phyloP scores from a whole-genome alignment of 495 filamentous ascomycete genomes.

The Cairneyella variabilis region DNA sequence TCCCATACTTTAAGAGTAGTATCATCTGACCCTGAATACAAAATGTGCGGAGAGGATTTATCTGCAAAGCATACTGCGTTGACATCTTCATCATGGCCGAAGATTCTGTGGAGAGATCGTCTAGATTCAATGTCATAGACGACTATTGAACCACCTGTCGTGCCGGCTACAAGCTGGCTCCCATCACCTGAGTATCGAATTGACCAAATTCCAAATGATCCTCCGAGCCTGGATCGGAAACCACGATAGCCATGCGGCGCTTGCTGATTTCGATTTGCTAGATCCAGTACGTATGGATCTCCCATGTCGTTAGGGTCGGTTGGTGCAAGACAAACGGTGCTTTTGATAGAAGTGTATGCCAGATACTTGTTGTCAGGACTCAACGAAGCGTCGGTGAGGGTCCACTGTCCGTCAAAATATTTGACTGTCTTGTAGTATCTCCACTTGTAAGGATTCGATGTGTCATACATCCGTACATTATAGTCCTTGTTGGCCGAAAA shows the following conservation, averaged over 20 bases:
- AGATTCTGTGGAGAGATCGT: constrained; percentile 66
- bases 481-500: constrained; percentile 94
- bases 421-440: constrained; percentile 89
- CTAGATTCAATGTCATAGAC: constrained; percentile 91
- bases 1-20: constrained; percentile 96
- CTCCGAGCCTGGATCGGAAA: constrained; percentile 5
- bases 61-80: constrained; percentile 98
- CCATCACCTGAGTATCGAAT: constrained; percentile 93
- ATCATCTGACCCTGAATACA: constrained; percentile 96
- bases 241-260: constrained; percentile 37
- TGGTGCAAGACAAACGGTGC: constrained; percentile 75
- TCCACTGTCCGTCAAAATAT: constrained; percentile 89
- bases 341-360: constrained; percentile 72
- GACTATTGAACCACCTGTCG: constrained; percentile 70
- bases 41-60: constrained; percentile 81
- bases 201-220: constrained; percentile 70
- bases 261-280: constrained; percentile 48
- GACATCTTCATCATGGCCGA: constrained; percentile 81
- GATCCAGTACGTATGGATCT: constrained; percentile 73
- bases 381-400: constrained; percentile 88
- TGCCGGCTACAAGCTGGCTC: constrained; percentile 85
- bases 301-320: constrained; percentile 79
- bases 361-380: constrained; percentile 90
- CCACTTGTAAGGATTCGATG: constrained; percentile 93
- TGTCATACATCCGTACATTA: constrained; percentile 94